Evolutionary conservation across 1,139 yeast genomes (phyloP), one percentile per base, ranked within the genome.

Genomic region (Kurtzmaniella quercitrusa): DNA sequence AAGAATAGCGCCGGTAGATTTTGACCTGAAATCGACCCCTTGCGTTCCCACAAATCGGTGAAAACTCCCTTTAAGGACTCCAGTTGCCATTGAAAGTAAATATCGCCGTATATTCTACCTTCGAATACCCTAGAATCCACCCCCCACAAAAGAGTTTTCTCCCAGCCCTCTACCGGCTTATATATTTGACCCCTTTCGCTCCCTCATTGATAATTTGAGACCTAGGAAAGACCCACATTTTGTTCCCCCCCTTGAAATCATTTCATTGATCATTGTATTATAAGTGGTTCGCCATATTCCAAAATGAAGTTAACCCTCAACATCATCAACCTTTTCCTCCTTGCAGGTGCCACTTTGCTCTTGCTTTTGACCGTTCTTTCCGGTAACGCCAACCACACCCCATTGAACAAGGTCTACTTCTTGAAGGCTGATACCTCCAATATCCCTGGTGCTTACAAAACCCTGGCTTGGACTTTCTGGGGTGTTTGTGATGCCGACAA

Each of bases 381-480:
- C 2, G 94, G 94, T 43, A 70, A 87, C 6, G 70, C 82, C 41
- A 62, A 73, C 52, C 68, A 70, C 49, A 74, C 65, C 68, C 91
- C 93, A 34, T 73, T 85, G 56, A 69, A 82, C 63, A 66, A 65
- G 42, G 83, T 85, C 54, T 85, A 81, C 66, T 83, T 90, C 90
- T 58, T 85, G 40, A 69, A 77, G 59, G 93, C 84, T 42, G 83
- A 84, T 58, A 85, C 93, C 42, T 62, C 78, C 1, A 59, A 59
- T 42, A 81, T 84, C 45, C 50, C 73, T 9, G 67, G 70, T 46
- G 88, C 90, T n/a, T 73, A 75, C 33, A 47, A 62, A 27, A 54
- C 54, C 46, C 68, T 88, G 16, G 80, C 87, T 51, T 85, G 93
- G 93, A 82, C 91, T 2, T 85, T 81, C 69, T 85, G 94, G 94